Evolutionary conservation across 2,329 filamentous ascomycete genomes (phyloP).

Genomic region (Colletotrichum cuscutae): DNA sequence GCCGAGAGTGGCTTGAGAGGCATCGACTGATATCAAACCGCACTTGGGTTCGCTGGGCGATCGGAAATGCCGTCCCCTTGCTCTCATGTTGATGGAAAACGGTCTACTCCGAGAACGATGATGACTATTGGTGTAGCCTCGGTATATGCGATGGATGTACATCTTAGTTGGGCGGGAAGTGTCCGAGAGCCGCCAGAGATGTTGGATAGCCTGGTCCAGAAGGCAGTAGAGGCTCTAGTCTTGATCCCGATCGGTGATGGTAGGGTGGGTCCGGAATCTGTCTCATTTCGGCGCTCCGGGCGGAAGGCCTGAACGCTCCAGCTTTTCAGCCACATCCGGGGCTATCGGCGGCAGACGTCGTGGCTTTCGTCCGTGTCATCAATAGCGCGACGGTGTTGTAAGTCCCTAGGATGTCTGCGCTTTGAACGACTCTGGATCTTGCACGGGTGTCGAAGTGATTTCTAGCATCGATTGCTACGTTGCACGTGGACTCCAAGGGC

Average conservation of each 20-base stretch:
- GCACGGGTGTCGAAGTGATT: background rate
- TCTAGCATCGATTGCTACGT: background rate
- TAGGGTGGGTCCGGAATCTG: background rate
- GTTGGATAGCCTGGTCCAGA: background rate
- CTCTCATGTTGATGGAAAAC: background rate
- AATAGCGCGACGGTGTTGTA: background rate
- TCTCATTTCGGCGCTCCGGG: conserved; percentile 11
- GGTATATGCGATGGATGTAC: background rate
- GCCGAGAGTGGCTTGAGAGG: background rate
- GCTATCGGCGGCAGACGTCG: background rate
- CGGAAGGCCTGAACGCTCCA: background rate
- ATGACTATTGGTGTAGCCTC: background rate
- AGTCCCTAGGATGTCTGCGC: background rate
- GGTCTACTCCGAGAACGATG: background rate
- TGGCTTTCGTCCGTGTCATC: background rate
- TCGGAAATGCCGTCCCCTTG: background rate
- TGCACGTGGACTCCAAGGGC: background rate
- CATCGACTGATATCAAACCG: background rate
- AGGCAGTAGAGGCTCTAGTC: background rate
- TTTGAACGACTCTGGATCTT: background rate
- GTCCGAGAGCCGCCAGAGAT: background rate
- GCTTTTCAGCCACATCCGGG: background rate
- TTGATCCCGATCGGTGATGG: background rate
- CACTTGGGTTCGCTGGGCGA: background rate
- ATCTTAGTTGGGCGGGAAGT: background rate